A percentile compares a stretch with the other conserved stretches of the same genome.
These are phyloP conservation scores for Rubroboletus satanas DNA, from an alignment of 768 basidiomycete genomes.

Conservation along the genomic window DNA sequence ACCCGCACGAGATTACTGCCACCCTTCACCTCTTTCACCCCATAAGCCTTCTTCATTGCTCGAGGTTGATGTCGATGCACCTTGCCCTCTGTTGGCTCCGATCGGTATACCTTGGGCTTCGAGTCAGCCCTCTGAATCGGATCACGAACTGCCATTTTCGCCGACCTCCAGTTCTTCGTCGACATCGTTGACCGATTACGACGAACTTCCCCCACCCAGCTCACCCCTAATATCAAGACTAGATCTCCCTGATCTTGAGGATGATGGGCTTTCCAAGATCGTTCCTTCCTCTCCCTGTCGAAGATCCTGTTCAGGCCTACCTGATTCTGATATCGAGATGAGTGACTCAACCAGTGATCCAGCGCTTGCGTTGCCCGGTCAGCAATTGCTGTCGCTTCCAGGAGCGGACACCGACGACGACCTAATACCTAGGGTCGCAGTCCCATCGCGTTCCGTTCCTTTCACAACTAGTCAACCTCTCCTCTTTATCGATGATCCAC, in stretches of 20 bases:
- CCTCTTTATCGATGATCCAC: conserved; percentile 42
- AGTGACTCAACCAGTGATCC: conserved; percentile 16
- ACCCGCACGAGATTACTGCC: conserved; percentile 11
- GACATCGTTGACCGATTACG: conserved; percentile 23
- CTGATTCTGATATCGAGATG: conserved; percentile 30
- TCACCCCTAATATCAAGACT: conserved; percentile 32
- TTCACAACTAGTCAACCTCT: conserved; percentile 27
- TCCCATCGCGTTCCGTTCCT: conserved; percentile 8
- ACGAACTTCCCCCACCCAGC: conserved; percentile 20
- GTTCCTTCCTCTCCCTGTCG: conserved; percentile 30
- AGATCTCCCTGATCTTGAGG: conserved; percentile 32
- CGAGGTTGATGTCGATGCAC: conserved; percentile 20
- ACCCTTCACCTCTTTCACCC: conserved; percentile 15
- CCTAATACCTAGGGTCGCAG: conserved; percentile 32
- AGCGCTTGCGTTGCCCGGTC: conserved; percentile 15
- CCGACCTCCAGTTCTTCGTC: conserved; percentile 12
- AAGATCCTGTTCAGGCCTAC: conserved; percentile 25
- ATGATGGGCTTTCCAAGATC: conserved; percentile 19
- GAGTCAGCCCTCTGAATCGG: conserved; percentile 7
- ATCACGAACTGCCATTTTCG: conserved; percentile 13
- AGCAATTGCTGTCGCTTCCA: conserved; percentile 36
- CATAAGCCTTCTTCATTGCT: conserved; percentile 22
- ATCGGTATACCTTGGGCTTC: conserved; percentile 24
- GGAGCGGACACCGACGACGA: conserved; percentile 43
- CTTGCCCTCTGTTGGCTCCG: conserved; percentile 17